Evolutionary conservation across 148 eudicot genomes (phyloP), one percentile per base, ranked within the genome.

Genomic region (Persicaria tinctoria): DNA sequence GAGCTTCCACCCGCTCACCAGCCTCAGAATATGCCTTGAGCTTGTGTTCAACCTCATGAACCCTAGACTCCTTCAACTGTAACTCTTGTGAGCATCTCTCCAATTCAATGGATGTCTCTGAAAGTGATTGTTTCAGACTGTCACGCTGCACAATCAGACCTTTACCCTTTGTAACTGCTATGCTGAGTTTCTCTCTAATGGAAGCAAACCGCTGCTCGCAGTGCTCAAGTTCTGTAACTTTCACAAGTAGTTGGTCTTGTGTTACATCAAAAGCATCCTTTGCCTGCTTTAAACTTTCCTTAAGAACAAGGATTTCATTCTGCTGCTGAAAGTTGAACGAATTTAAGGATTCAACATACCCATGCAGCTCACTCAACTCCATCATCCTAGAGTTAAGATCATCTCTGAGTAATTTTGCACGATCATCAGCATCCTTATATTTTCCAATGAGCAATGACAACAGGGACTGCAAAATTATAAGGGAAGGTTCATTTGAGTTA

Each of bases 1-100:
- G 80, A 81, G 97, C 97, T 86, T 96, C 99, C 97, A 92, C 84
- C 76, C 99, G 94, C 78, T 95, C 99, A 79, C 97, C 99, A 6
- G 97, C 97, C 84, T 96, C 99, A 17, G 89, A 89, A 84, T 96
- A 92, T 70, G 82, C 76, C 86, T 90, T 90, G n/a, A 92, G 79
- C 84, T 88, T 92, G 82, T 87, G 83, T 82, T 92, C 97, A 38
- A 89, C 83, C 75, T 92, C 97, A 77, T 80, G 84, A 81, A 92
- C 79, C 84, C 87, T 92, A 47, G 91, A 79, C 75, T 92, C 93
- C 84, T 89, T 92, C 76, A 83, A 75, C 80, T 81, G 89, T 70
- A 85, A 77, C 82, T 96, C 97, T 81, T 92, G 89, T n/a, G 81
- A 84, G 75, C 80, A 86, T 82, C 83, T 89, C 74, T 90, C 96